A percentile compares a stretch with the other conserved stretches of the same genome.
phyloP scores from a whole-genome alignment of 106 monocot species.

The Dioscorea alata region DNA sequence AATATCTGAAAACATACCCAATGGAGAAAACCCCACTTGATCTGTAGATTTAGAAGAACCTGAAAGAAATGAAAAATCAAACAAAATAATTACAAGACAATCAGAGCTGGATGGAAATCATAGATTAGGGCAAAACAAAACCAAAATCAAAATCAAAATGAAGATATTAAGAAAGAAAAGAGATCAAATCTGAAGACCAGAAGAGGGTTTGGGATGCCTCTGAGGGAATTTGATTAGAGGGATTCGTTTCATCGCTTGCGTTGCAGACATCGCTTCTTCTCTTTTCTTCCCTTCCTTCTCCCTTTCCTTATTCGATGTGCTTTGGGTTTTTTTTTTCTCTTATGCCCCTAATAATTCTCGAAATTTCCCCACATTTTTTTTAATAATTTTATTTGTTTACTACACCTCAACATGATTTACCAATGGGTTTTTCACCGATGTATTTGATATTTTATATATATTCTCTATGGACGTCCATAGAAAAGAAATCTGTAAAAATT shows the following conservation, averaged over 20 bases:
- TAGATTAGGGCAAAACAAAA: background rate
- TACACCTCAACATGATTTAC: too few species aligned
- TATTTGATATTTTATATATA: too few species aligned
- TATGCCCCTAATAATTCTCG: too few species aligned
- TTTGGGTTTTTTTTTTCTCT: too few species aligned
- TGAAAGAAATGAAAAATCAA: background rate
- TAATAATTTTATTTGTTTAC: too few species aligned
- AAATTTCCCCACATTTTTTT: too few species aligned
- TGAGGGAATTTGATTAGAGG: slow-evolving; percentile 12
- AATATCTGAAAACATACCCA: background rate
- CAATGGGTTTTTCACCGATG: too few species aligned
- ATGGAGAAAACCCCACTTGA: background rate
- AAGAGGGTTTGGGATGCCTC: slow-evolving; percentile 17
- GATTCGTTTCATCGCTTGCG: slow-evolving; percentile 10
- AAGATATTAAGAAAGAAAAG: background rate
- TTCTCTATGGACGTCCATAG: too few species aligned
- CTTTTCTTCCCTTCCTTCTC: slow-evolving; percentile 14
- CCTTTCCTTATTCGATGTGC: background rate
- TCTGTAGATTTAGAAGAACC: background rate
- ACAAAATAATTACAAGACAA: background rate
- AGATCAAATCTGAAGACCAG: background rate
- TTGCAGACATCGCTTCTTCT: background rate
- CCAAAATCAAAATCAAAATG: background rate
- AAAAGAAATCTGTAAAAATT: too few species aligned
- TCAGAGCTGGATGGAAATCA: background rate